These are phyloP conservation scores for Candida methanosorbosa DNA, from an alignment of 805 yeast genomes.

Conservation along the genomic window DNA sequence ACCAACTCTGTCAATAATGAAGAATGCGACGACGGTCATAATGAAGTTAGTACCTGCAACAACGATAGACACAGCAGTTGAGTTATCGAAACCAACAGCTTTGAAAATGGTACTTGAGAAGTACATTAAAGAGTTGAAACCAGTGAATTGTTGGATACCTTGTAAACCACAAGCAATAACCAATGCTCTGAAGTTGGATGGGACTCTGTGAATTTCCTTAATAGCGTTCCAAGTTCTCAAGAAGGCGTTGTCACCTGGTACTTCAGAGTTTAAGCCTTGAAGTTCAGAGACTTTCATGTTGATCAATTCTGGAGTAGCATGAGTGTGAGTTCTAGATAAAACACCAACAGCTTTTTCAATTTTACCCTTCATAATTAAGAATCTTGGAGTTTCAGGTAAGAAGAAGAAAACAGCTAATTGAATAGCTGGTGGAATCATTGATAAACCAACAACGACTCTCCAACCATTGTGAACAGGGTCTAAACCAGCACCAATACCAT, in stretches of 20 bases:
- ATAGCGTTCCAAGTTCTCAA: conserved; percentile 51
- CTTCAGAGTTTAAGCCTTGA: conserved; percentile 33
- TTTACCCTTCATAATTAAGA: conserved; percentile 63
- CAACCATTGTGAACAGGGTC: conserved; percentile 72
- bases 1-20: conserved; percentile 81
- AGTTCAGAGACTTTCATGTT: conserved; percentile 63
- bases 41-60: conserved; percentile 92
- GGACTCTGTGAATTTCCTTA: conserved; percentile 53
- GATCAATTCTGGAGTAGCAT: conserved; percentile 56
- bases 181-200: conserved; percentile 83
- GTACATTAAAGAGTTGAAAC: conserved; percentile 94
- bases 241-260: conserved; percentile 39
- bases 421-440: conserved; percentile 76
- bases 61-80: conserved; percentile 92
- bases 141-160: conserved; percentile 94
- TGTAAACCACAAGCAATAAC: conserved; percentile 88
- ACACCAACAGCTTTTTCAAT: conserved; percentile 60
- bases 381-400: conserved; percentile 95
- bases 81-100: conserved; percentile 78
- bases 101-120: conserved; percentile 89
- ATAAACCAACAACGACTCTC: conserved; percentile 86
- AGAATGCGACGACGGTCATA: conserved; percentile 78
- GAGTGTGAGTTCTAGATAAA: conserved; percentile 50
- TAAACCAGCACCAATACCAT: conserved; percentile 87
- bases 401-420: conserved; percentile 74